Evolutionary conservation across 805 yeast species (phyloP).

Genomic region (Ogataea saltuana): DNA sequence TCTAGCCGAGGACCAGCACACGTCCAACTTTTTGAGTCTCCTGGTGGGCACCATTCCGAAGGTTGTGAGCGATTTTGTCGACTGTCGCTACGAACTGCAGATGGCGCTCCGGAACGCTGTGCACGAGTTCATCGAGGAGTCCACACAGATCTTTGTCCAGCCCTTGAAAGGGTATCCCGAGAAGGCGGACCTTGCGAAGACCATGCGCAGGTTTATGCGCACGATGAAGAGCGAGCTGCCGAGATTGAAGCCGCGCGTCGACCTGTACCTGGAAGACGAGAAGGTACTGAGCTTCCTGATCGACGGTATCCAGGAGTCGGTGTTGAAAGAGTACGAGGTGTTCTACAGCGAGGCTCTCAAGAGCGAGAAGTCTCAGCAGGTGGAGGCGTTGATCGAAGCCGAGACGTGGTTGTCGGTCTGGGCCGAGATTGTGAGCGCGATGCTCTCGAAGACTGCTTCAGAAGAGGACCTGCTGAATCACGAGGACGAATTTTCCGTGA

Average conservation of each 20-base stretch:
- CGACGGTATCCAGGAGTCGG: conserved; percentile 65
- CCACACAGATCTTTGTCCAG: conserved; percentile 48
- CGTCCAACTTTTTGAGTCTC: conserved; percentile 24
- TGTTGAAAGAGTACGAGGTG: conserved; percentile 56
- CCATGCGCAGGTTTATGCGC: conserved; percentile 43
- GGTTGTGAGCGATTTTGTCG: conserved; percentile 79
- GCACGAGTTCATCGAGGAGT: conserved; percentile 63
- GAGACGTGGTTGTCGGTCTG: conserved; percentile 52
- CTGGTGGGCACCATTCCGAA: conserved; percentile 67
- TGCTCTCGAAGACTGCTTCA: conserved; percentile 29
- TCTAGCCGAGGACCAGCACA: conserved; percentile 6
- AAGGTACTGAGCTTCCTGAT: conserved; percentile 52
- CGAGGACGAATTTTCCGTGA: conserved; percentile 16
- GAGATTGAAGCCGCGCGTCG: conserved; percentile 51
- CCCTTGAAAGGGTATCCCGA: conserved; percentile 39
- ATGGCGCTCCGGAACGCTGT: conserved; percentile 70
- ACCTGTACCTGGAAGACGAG: conserved; percentile 55
- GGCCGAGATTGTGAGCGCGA: conserved; percentile 36
- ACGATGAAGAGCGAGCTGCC: conserved; percentile 58
- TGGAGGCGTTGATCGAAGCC: conserved; percentile 59
- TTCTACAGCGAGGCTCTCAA: conserved; percentile 42
- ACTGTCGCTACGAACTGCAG: conserved; percentile 71
- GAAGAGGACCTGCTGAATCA: conserved; percentile 12
- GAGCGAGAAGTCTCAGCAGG: conserved; percentile 30
- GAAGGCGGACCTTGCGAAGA: conserved; percentile 11